Percentiles rank a stretch among this genome's conserved stretches.
Evolutionary conservation across 2,329 filamentous ascomycete genomes (phyloP).

Genomic region (Aspergillus transmontanensis): DNA sequence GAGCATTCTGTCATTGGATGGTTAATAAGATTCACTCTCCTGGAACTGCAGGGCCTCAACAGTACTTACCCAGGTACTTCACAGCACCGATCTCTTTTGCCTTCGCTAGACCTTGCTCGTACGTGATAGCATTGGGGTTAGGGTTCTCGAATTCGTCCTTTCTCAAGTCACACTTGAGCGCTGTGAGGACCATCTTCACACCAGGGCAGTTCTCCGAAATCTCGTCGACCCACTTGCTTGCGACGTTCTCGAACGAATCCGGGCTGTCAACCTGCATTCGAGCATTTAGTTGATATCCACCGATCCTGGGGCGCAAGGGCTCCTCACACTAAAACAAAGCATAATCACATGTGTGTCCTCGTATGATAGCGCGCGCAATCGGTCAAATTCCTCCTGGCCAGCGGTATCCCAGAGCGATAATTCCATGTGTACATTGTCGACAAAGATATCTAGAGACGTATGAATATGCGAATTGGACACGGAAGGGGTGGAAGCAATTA

Average conservation of each 20-base stretch:
- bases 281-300: neutral
- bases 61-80: slow-evolving; percentile 74
- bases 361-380: slow-evolving; percentile 91
- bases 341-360: slow-evolving; percentile 98
- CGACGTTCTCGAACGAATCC: slow-evolving; percentile 96
- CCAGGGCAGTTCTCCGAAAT: slow-evolving; percentile 97
- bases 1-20: slow-evolving; percentile 75
- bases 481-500: slow-evolving; percentile 47
- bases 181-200: slow-evolving; percentile 92
- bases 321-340: slow-evolving; percentile 84
- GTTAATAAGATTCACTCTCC: neutral
- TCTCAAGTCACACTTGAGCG: slow-evolving; percentile 93
- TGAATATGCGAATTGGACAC: slow-evolving; percentile 21
- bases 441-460: slow-evolving; percentile 77
- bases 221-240: slow-evolving; percentile 97
- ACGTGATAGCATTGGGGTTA: slow-evolving; percentile 69
- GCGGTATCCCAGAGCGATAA: slow-evolving; percentile 98
- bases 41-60: slow-evolving; percentile 17
- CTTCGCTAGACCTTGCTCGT: slow-evolving; percentile 88
- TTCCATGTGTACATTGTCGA: slow-evolving; percentile 96
- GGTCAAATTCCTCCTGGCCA: slow-evolving; percentile 98
- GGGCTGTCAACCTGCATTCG: slow-evolving; percentile 74
- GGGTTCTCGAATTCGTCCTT: slow-evolving; percentile 76
- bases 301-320: neutral
- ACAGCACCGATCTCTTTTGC: slow-evolving; percentile 89